Evolutionary conservation across 345 rosid species (phyloP), one percentile per base, ranked within the genome.

Genomic region (Corchorus capsularis): DNA sequence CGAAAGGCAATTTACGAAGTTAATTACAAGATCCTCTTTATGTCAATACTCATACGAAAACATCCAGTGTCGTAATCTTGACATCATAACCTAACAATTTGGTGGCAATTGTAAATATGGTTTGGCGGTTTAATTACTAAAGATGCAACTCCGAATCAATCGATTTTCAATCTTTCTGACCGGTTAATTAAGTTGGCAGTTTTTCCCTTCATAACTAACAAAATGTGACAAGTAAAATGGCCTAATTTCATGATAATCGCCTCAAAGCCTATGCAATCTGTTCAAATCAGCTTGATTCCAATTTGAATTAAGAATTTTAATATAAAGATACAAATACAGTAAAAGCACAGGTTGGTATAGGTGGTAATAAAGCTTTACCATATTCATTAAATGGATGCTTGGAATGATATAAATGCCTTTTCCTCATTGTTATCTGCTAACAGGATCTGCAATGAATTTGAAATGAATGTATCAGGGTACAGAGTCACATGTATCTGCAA

Each of bases 331-430:
- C 2, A 61, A 54, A 52, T 8, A 34, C 1, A 50, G 46, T 1
- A 39, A 56, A 71, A 60, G 4, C 10, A 35, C 17, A 57, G 9
- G 55, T 39, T 43, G 20, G 39, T 2, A 27, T 27, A 17, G n/a
- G n/a, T 32, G 49, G 68, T 57, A 64, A 74, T 13, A 73, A 73
- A 14, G 72, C 93, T 88, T 88, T 88, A 94, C 98, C 87, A 70
- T 75, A 77, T 63, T 67, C 80, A 69, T 80, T 69, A 69, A 89
- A 85, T 3, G 91, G 85, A 83, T 94, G 91, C 76, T 81, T 80
- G 77, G 88, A 81, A 68, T 83, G 82, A 82, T 90, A 80, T 43
- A 90, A 79, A 73, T 54, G 79, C 76, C 85, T 87, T 82, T 73
- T 89, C 80, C 76, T 85, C 89, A 81, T 88, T 63, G 34, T 77